A percentile compares a stretch with the other conserved stretches of the same genome.
Conservation (phyloP, 2,329 filamentous ascomycete species). For the Penicillium sp. region DNA sequence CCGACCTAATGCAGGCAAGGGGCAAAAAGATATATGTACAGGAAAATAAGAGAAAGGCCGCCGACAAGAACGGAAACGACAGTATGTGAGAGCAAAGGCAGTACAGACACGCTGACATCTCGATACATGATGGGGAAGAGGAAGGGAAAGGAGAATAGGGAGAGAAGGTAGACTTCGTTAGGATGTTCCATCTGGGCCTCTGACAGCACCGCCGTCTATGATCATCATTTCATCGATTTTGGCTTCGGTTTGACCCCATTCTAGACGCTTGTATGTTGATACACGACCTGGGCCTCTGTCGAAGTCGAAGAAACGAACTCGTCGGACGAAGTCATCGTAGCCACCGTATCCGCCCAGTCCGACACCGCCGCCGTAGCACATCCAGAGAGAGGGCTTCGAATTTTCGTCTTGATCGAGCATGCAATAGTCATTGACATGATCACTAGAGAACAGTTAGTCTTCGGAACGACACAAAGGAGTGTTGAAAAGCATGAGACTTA, state of each 20-base stretch:
- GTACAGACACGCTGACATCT: constrained; percentile 3
- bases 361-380: constrained; percentile 92
- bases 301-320: constrained; percentile 85
- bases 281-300: constrained; percentile 89
- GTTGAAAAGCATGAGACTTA: constrained; percentile 49
- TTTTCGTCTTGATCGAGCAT: constrained; percentile 61
- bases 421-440: constrained; percentile 97
- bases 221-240: constrained; percentile 61
- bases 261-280: constrained; percentile 86
- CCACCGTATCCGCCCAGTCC: constrained; percentile 96
- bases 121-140: background rate
- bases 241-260: constrained; percentile 58
- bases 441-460: constrained; percentile 51
- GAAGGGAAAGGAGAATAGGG: background rate
- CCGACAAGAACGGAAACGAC: constrained; percentile 13
- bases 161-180: constrained; percentile 2
- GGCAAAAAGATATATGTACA: constrained; percentile 24
- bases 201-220: constrained; percentile 58
- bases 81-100: constrained; percentile 17
- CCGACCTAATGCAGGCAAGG: constrained; percentile 25
- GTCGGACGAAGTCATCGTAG: constrained; percentile 79
- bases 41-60: constrained; percentile 5
- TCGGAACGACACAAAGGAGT: background rate
- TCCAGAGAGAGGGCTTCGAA: constrained; percentile 76
- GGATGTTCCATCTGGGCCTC: constrained; percentile 28